Base-by-base conservation (phyloP, 306 rosid genomes). In the Alnus glutinosa region DNA sequence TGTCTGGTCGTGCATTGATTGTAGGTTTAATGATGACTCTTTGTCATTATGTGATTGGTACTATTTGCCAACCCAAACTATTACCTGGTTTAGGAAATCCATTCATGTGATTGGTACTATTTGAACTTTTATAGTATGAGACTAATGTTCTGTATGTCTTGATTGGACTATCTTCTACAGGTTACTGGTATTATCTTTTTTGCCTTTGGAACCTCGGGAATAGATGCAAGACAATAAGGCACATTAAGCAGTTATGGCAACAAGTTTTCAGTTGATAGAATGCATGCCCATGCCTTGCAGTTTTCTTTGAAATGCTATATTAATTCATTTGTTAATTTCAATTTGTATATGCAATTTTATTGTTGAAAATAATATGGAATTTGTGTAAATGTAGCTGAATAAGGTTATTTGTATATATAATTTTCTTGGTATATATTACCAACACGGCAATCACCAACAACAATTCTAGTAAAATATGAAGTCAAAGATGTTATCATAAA, bases 151-250 rank as follows among this genome's bases (percentile, higher is more conserved):
- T 16, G 5, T 4, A 14, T 14, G 23, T 49, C 47, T 71, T 18
- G 81, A 44, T 84, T 75, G 79, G 79, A 47, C 67, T 57, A 79
- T 75, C 6, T 50, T 77, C 47, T 79, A 83, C 75, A 94, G 98
- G 93, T 61, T 92, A 93, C 75, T 88, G 89, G 72, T 91, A 44
- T 81, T 94, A 84, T 89, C 93, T 61, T 81, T 87, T 58, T 84
- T 92, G 66, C 88, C 91, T 7, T 37, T 48, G 78, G 84, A 85
- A 69, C 78, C 88, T 37, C 70, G 71, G 73, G 86, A 86, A 79
- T 77, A 49, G 71, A 71, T 50, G 42, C 84, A 88, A 75, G 84
- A 84, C 69, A 80, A 64, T 75, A 94, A 92, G 79, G 78, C 71
- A 19, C 86, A 75, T 61, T 89, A 81, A 85, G 74, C 70, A 79